Evolutionary conservation across 257 asterid genomes (phyloP).

Genomic region (Plantago major): DNA sequence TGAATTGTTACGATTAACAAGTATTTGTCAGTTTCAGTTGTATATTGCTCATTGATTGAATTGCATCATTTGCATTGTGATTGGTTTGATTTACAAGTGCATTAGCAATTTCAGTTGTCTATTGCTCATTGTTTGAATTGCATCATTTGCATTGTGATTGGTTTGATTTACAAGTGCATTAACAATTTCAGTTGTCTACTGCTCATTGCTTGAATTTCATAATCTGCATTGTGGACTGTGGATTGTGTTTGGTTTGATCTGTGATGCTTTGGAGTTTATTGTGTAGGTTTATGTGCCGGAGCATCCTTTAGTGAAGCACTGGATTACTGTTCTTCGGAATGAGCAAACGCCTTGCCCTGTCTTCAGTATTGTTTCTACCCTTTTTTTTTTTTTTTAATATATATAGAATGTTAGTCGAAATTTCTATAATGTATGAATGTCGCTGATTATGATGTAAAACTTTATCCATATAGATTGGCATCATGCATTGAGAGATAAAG

Average conservation of each 20-base stretch:
- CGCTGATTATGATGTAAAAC: background rate
- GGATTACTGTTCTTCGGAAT: slow-evolving; percentile 94
- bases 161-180: background rate
- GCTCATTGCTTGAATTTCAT: background rate
- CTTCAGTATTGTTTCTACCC: slow-evolving; percentile 44
- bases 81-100: too few relatives aligned
- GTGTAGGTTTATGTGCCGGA: slow-evolving; percentile 90
- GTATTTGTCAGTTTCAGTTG: too few relatives aligned
- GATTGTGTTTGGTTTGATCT: slow-evolving; percentile 8
- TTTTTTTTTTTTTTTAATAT: background rate
- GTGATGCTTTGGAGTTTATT: slow-evolving; percentile 2
- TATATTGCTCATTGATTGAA: too few relatives aligned
- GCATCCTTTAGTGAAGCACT: slow-evolving; percentile 91
- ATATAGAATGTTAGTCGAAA: background rate
- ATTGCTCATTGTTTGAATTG: too few relatives aligned
- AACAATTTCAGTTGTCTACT: background rate
- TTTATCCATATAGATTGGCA: too few relatives aligned
- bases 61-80: too few relatives aligned
- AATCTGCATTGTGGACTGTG: slow-evolving; percentile 7
- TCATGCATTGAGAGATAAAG: too few relatives aligned
- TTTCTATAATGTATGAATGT: background rate
- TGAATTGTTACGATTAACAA: too few relatives aligned
- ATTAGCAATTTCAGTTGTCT: too few relatives aligned
- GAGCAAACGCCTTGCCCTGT: slow-evolving; percentile 80
- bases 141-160: background rate